Conservation (phyloP, 495 filamentous ascomycete species). For the Aspergillus mulundensis region DNA sequence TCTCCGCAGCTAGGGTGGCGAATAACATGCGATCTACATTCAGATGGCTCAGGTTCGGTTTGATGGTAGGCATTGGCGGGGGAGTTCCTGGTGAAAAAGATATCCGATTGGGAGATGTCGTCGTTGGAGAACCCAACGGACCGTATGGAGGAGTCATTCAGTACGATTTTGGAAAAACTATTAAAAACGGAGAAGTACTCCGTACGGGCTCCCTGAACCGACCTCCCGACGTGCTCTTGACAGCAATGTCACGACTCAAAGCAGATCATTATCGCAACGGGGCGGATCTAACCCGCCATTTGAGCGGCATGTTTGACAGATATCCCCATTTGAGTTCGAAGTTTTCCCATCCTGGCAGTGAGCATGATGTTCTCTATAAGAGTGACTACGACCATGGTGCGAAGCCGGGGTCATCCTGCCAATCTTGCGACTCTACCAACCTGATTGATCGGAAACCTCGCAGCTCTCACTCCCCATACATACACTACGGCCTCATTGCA, state of each 20-base stretch:
- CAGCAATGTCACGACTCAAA: slow-evolving; percentile 1
- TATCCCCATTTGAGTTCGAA: slow-evolving; percentile 11
- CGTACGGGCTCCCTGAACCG: slow-evolving; percentile 24
- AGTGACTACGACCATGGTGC: slow-evolving; percentile 18
- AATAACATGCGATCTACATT: slow-evolving; percentile 31
- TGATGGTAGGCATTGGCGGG: slow-evolving; percentile 43
- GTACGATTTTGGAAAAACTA: slow-evolving; percentile 20
- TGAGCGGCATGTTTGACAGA: slow-evolving; percentile 14
- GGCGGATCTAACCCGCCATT: neutral
- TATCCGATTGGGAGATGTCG: slow-evolving; percentile 31
- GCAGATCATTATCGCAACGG: slow-evolving; percentile 4
- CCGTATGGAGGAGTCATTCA: slow-evolving; percentile 15
- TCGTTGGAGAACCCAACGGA: slow-evolving; percentile 17
- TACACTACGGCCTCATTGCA: slow-evolving; percentile 22
- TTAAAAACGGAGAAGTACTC: slow-evolving; percentile 8
- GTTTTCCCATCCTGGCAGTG: slow-evolving; percentile 14
- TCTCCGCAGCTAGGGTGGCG: slow-evolving; percentile 28
- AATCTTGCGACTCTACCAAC: slow-evolving; percentile 10
- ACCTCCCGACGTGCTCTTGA: slow-evolving; percentile 17
- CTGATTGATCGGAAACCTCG: slow-evolving; percentile 7
- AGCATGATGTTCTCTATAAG: slow-evolving; percentile 21
- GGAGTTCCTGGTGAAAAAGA: slow-evolving; percentile 25
- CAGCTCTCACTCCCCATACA: slow-evolving; percentile 10
- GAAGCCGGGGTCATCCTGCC: slow-evolving; percentile 4
- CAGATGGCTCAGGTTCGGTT: slow-evolving; percentile 25